Percentiles rank a stretch among this genome's conserved stretches.
phyloP scores from a whole-genome alignment of 306 rosid genomes.

The Comarum palustre region DNA sequence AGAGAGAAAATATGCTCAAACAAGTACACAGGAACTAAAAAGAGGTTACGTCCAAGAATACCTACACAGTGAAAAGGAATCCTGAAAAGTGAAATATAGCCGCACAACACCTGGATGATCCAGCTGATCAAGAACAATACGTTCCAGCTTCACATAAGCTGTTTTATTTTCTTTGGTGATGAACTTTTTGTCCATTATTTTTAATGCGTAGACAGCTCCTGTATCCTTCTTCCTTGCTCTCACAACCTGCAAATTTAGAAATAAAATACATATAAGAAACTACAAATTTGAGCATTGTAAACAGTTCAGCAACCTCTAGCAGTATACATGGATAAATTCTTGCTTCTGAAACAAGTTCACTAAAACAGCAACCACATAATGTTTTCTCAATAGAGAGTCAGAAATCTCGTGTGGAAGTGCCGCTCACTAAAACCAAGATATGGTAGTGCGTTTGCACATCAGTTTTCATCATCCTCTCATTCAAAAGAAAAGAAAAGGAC shows the following conservation, averaged over 20 bases:
- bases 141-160: slow-evolving; percentile 95
- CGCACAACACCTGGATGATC: slow-evolving; percentile 96
- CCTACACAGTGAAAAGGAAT: slow-evolving; percentile 90
- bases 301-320: slow-evolving; percentile 10
- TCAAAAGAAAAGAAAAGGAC: background rate
- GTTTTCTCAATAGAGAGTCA: background rate
- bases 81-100: slow-evolving; percentile 95
- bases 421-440: background rate
- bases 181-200: slow-evolving; percentile 97
- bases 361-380: slow-evolving; percentile 4
- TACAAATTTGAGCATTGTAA: slow-evolving; percentile 15
- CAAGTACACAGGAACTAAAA: slow-evolving; percentile 4
- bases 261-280: slow-evolving; percentile 13
- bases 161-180: slow-evolving; percentile 97
- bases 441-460: background rate
- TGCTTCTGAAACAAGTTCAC: slow-evolving; percentile 13
- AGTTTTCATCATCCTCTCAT: background rate
- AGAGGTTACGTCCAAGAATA: slow-evolving; percentile 37
- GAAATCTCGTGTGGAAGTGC: slow-evolving; percentile 5
- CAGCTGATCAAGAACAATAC: slow-evolving; percentile 93
- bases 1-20: slow-evolving; percentile 10
- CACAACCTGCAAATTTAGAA: slow-evolving; percentile 59
- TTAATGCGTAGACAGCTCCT: slow-evolving; percentile 83
- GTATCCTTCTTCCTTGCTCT: slow-evolving; percentile 98
- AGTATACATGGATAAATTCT: background rate